Evolutionary conservation across 2,329 filamentous ascomycete species (phyloP).

Genomic region (Aspergillus sp.): DNA sequence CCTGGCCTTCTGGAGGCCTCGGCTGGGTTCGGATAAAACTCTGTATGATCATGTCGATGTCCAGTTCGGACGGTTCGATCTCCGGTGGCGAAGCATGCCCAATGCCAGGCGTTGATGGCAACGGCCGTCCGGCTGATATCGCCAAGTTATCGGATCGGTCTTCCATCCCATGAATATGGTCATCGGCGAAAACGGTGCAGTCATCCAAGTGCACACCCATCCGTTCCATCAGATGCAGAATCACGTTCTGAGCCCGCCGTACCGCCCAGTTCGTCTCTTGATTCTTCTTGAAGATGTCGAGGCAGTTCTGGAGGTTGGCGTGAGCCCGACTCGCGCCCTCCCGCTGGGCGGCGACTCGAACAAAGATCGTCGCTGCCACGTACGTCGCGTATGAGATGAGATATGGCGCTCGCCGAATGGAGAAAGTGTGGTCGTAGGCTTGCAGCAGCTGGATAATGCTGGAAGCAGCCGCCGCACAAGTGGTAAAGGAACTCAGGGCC

Average conservation of each 20-base stretch:
- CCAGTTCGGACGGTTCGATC: slow-evolving; percentile 32
- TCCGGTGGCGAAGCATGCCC: slow-evolving; percentile 11
- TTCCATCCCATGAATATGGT: not conserved
- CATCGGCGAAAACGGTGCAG: not conserved
- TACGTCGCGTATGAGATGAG: slow-evolving; percentile 56
- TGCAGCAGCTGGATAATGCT: slow-evolving; percentile 46
- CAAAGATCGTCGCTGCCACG: slow-evolving; percentile 54
- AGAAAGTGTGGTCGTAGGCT: slow-evolving; percentile 47
- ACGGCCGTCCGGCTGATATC: not conserved
- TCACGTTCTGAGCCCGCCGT: slow-evolving; percentile 45
- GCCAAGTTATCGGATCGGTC: not conserved
- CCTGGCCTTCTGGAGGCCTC: not conserved
- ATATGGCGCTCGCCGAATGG: slow-evolving; percentile 50
- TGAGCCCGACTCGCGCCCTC: slow-evolving; percentile 41
- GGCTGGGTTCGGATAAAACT: slow-evolving; percentile 34
- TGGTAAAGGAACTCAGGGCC: slow-evolving; percentile 45
- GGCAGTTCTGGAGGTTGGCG: slow-evolving; percentile 42
- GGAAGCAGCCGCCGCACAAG: slow-evolving; percentile 48
- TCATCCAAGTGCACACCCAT: slow-evolving; percentile 33
- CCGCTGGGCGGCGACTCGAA: slow-evolving; percentile 50
- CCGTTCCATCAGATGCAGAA: slow-evolving; percentile 47
- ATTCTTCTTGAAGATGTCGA: slow-evolving; percentile 50
- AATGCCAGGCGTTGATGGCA: not conserved
- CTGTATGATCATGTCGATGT: slow-evolving; percentile 44
- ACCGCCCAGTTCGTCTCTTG: slow-evolving; percentile 53